phyloP scores from a whole-genome alignment of 2,329 filamentous ascomycete species.

The Raffaelea ambrosiae region DNA sequence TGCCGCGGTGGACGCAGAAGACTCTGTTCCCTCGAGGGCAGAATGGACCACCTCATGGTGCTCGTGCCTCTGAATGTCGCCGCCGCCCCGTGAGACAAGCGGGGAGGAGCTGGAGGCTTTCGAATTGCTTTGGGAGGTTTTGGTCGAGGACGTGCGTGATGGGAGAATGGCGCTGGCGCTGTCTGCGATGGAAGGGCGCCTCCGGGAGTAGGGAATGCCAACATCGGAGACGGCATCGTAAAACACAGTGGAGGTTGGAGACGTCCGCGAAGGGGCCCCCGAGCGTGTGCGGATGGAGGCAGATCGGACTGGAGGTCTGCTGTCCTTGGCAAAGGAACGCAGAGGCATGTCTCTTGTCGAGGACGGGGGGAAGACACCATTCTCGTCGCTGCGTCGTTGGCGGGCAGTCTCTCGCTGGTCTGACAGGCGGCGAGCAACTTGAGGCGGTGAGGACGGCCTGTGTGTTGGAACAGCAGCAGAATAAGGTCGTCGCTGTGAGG shows the following conservation, averaged over 20 bases:
- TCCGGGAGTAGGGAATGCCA: constrained; percentile 21
- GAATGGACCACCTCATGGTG: constrained; percentile 31
- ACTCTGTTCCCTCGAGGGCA: constrained; percentile 63
- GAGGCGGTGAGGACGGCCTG: constrained; percentile 41
- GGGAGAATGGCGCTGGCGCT: constrained; percentile 26
- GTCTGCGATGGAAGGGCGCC: constrained; percentile 41
- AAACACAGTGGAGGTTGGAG: constrained; percentile 21
- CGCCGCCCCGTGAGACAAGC: constrained; percentile 36
- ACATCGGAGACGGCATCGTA: constrained; percentile 31
- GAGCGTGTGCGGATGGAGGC: constrained; percentile 4
- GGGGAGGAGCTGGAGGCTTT: constrained; percentile 51
- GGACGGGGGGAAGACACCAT: constrained; percentile 27
- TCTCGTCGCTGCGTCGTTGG: constrained; percentile 30
- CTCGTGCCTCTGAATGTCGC: constrained; percentile 28
- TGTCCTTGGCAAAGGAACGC: constrained; percentile 33
- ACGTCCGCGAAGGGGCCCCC: constrained; percentile 31
- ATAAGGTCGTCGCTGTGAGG: constrained; percentile 42
- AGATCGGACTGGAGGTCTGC: constrained; percentile 1
- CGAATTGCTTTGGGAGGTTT: constrained; percentile 29
- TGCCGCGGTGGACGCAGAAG: constrained; percentile 77
- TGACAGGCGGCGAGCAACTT: constrained; percentile 43
- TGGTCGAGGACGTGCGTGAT: constrained; percentile 35
- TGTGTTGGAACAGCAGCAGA: constrained; percentile 41
- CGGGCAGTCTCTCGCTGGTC: constrained; percentile 45
- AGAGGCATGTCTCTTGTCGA: constrained; percentile 31